A percentile compares a stretch with the other conserved stretches of the same genome.
Evolutionary conservation across 306 rosid species (phyloP).

Genomic region (Adenanthera pavonina): DNA sequence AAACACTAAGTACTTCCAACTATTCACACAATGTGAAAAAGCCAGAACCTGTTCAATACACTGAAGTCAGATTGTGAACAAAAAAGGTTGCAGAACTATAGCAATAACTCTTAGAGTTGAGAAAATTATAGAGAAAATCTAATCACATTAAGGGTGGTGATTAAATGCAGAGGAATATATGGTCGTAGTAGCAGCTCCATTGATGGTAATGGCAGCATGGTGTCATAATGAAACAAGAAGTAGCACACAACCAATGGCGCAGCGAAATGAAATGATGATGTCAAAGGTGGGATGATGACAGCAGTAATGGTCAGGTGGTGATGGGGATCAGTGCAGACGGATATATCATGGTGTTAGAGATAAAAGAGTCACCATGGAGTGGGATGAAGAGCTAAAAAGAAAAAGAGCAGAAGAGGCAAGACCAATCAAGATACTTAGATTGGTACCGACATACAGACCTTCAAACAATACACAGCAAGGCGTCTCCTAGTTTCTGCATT

Average conservation of each 20-base stretch:
- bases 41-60: background rate
- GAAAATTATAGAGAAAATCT: background rate
- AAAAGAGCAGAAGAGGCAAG: constrained; percentile 39
- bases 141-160: background rate
- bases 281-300: background rate
- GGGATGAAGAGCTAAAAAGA: constrained; percentile 7
- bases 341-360: background rate
- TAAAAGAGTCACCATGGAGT: background rate
- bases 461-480: constrained; percentile 95
- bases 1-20: background rate
- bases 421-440: constrained; percentile 27
- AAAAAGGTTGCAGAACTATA: background rate
- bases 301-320: background rate
- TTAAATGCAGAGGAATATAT: background rate
- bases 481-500: constrained; percentile 97
- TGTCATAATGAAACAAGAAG: background rate
- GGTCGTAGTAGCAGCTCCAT: background rate
- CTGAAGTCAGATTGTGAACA: background rate
- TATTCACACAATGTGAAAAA: constrained; percentile 13
- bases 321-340: background rate
- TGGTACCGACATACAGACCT: constrained; percentile 58
- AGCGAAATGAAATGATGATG: too few species aligned
- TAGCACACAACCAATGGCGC: background rate
- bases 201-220: background rate
- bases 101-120: background rate